These are phyloP conservation scores for Debaryomyces tyrocola DNA, from an alignment of 805 yeast species.

Conservation along the genomic window DNA sequence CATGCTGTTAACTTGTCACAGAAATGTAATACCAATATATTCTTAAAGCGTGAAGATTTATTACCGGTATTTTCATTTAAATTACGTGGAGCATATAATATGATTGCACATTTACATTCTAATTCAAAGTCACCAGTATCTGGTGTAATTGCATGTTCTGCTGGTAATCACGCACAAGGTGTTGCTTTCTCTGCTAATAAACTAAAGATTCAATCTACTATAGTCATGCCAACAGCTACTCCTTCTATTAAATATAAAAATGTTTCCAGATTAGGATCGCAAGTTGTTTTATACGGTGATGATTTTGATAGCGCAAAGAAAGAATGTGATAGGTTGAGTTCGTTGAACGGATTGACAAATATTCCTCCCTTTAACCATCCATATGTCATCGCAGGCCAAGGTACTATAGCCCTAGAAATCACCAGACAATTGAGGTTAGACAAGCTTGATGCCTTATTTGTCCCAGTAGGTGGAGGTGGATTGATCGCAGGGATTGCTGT, in stretches of 20 bases:
- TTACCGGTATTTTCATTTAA: conserved; percentile 95
- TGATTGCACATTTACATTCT: conserved; percentile 84
- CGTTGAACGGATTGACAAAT: conserved; percentile 73
- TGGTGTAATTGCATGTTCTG: conserved; percentile 97
- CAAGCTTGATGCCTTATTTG: conserved; percentile 80
- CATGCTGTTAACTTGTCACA: conserved; percentile 73
- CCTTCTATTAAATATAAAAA: conserved; percentile 93
- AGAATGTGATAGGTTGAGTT: conserved; percentile 75
- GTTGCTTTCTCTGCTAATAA: conserved; percentile 90
- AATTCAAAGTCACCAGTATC: conserved; percentile 54
- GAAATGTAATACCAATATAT: conserved; percentile 71
- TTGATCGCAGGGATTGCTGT: conserved; percentile 87
- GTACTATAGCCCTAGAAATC: conserved; percentile 92
- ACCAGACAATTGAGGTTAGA: conserved; percentile 80
- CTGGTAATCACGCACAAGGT: conserved; percentile 99
- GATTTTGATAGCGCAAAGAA: conserved; percentile 94
- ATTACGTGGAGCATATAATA: conserved; percentile 95
- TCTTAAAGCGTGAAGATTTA: conserved; percentile 87
- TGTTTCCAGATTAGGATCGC: conserved; percentile 89
- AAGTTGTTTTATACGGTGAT: conserved; percentile 89
- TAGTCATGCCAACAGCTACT: conserved; percentile 97
- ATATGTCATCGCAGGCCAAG: conserved; percentile 97
- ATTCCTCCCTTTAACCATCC: conserved; percentile 99
- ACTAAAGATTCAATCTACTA: conserved; percentile 88
- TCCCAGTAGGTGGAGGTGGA: conserved; percentile 98